A percentile compares a stretch with the other conserved stretches of the same genome.
Evolutionary conservation across 2,329 filamentous ascomycete genomes (phyloP).

Genomic region (Scortechinia acanthostroma): DNA sequence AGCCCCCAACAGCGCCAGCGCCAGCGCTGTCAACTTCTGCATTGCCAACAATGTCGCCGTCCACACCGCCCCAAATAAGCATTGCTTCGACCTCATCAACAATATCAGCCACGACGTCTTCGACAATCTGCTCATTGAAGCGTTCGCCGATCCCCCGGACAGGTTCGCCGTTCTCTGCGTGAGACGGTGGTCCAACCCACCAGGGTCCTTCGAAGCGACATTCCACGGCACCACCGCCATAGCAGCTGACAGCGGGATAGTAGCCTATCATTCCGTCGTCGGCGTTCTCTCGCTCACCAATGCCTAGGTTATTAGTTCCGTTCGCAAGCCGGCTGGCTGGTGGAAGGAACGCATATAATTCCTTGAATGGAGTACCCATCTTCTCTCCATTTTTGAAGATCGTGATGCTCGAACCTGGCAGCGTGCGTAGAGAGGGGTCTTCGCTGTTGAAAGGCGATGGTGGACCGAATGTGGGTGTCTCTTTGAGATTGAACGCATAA

Average conservation of each 20-base stretch:
- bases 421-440: neutral
- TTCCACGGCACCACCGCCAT: conserved; percentile 1
- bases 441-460: conserved; percentile 2
- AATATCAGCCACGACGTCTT: neutral
- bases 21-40: neutral
- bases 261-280: conserved; percentile 2
- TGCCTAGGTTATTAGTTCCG: neutral
- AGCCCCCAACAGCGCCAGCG: neutral
- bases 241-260: conserved; percentile 1
- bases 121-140: conserved; percentile 2
- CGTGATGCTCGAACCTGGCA: neutral
- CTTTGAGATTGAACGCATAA: conserved; percentile 1
- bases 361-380: conserved; percentile 1
- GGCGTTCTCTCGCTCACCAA: neutral
- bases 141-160: neutral
- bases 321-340: neutral
- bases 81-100: conserved; percentile 1
- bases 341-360: conserved; percentile 1
- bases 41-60: neutral
- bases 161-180: neutral
- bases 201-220: conserved; percentile 2
- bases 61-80: neutral
- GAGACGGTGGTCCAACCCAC: neutral
- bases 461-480: neutral
- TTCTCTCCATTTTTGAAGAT: conserved; percentile 2